Percentiles rank a stretch among this genome's conserved stretches.
Evolutionary conservation across 2,329 filamentous ascomycete genomes (phyloP).

Genomic region (Cladosporium sp.): DNA sequence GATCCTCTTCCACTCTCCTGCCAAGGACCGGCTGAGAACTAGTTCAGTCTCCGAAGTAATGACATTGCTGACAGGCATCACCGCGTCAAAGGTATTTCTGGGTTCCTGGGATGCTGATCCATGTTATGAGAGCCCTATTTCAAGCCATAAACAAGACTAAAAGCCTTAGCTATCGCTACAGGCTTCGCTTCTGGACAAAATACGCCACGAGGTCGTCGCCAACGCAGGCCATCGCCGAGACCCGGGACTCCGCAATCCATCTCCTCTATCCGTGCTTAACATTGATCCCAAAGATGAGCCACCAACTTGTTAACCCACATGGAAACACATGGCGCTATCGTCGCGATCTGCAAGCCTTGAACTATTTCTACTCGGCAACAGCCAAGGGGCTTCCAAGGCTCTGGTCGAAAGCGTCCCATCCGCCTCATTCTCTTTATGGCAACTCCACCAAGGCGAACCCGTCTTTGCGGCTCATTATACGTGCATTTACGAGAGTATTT

Average conservation of each 20-base stretch:
- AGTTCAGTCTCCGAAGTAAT: too few species aligned
- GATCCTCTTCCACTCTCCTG: too few species aligned
- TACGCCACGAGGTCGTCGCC: too few species aligned
- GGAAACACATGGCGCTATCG: not conserved
- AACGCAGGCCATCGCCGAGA: not conserved
- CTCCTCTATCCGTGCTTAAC: not conserved
- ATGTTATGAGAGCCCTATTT: too few species aligned
- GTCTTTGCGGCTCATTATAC: too few species aligned
- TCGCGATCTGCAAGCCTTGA: not conserved
- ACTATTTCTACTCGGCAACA: not conserved
- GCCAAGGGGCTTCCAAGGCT: not conserved
- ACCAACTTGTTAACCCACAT: not conserved
- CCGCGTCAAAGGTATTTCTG: not conserved
- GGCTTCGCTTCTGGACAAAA: not conserved
- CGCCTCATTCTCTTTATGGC: not conserved
- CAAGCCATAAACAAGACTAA: not conserved
- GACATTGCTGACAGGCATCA: not conserved
- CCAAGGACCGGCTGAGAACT: too few species aligned
- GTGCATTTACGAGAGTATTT: too few species aligned
- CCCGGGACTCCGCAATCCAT: slow-evolving; percentile 6
- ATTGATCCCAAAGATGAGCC: not conserved
- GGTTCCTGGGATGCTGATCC: too few species aligned
- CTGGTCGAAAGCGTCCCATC: not conserved
- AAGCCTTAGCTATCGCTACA: not conserved
- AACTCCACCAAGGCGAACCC: slow-evolving; percentile 1